A percentile compares a stretch with the other conserved stretches of the same genome.
Evolutionary conservation across 768 basidiomycete genomes (phyloP).

Genomic region (Boletus huronensis): DNA sequence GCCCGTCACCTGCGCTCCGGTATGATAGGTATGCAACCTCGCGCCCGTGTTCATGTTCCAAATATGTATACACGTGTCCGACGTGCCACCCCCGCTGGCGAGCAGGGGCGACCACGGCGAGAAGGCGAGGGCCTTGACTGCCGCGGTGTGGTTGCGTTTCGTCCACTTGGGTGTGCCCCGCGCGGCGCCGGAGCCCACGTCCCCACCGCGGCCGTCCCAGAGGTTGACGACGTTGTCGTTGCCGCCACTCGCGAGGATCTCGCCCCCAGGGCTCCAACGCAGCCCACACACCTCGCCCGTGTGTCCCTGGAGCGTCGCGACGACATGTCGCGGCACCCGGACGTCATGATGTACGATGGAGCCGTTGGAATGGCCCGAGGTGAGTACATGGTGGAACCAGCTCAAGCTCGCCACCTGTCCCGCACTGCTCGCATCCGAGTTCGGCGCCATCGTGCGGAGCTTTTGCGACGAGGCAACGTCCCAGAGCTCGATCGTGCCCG

Average conservation of each 20-base stretch:
- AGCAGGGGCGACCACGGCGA: constrained; percentile 93
- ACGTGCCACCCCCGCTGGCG: constrained; percentile 85
- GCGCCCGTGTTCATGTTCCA: constrained; percentile 94
- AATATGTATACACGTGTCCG: constrained; percentile 59
- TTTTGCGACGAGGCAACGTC: constrained; percentile 77
- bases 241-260: constrained; percentile 89
- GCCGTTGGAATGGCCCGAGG: constrained; percentile 88
- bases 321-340: constrained; percentile 79
- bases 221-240: constrained; percentile 98
- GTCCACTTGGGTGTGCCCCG: constrained; percentile 82
- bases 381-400: constrained; percentile 86
- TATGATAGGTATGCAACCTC: constrained; percentile 80
- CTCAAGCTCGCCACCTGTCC: constrained; percentile 79
- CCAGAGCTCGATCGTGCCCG: constrained; percentile 93
- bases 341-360: constrained; percentile 98
- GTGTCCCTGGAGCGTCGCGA: constrained; percentile 87
- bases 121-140: constrained; percentile 90
- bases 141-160: constrained; percentile 87
- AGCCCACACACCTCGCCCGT: constrained; percentile 91
- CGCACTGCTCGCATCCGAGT: constrained; percentile 22
- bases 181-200: constrained; percentile 41
- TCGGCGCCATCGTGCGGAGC: constrained; percentile 80
- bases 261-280: constrained; percentile 84
- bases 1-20: constrained; percentile 89
- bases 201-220: constrained; percentile 84